Conservation (phyloP, 2,329 filamentous ascomycete species). For the Zalaria obscura region DNA sequence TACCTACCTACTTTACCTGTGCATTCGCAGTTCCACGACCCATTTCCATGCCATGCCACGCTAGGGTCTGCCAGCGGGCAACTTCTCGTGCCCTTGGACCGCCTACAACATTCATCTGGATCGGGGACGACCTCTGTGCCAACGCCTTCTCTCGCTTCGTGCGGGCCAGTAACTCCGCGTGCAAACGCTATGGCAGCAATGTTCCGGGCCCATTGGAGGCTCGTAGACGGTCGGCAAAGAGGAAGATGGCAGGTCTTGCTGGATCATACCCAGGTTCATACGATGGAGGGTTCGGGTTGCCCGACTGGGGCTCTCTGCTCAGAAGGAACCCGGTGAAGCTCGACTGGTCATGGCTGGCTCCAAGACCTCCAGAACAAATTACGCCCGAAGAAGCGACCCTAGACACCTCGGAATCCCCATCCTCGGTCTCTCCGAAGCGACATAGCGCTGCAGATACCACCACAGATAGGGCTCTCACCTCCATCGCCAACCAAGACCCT, state of each 20-base stretch:
- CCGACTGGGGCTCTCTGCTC: slow-evolving; percentile 16
- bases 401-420: too few relatives aligned
- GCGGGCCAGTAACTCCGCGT: slow-evolving; percentile 27
- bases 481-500: too few relatives aligned
- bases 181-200: slow-evolving; percentile 42
- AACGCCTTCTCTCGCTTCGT: slow-evolving; percentile 37
- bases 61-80: slow-evolving; percentile 4
- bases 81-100: background rate
- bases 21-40: background rate
- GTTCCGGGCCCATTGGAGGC: slow-evolving; percentile 51
- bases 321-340: background rate
- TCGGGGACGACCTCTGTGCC: slow-evolving; percentile 42
- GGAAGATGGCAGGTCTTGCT: slow-evolving; percentile 38
- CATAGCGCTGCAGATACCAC: background rate
- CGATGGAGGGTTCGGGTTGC: slow-evolving; percentile 9
- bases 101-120: slow-evolving; percentile 36
- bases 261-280: slow-evolving; percentile 7
- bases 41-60: slow-evolving; percentile 12
- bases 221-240: slow-evolving; percentile 38
- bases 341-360: background rate
- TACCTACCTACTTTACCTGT: too few relatives aligned
- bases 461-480: background rate
- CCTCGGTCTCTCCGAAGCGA: too few relatives aligned
- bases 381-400: background rate
- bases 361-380: background rate